A percentile compares a stretch with the other conserved stretches of the same genome.
Evolutionary conservation across 2,329 filamentous ascomycete genomes (phyloP).

Genomic region (Pseudogymnoascus sp.): DNA sequence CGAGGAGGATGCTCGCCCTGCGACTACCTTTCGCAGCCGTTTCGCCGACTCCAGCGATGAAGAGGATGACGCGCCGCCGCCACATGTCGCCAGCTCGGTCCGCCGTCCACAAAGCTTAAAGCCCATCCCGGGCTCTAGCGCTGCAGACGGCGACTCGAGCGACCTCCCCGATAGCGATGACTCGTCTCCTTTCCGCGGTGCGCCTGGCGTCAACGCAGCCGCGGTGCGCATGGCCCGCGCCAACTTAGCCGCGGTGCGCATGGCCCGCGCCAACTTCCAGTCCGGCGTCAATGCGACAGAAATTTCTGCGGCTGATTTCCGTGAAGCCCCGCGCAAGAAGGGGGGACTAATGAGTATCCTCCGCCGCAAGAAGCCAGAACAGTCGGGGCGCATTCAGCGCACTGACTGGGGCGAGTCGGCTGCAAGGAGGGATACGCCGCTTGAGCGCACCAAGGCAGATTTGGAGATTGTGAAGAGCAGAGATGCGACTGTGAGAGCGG

Average conservation of each 20-base stretch:
- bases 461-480: slow-evolving; percentile 28
- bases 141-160: slow-evolving; percentile 54
- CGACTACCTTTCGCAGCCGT: slow-evolving; percentile 40
- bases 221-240: slow-evolving; percentile 30
- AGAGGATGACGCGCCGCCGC: slow-evolving; percentile 32
- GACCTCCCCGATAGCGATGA: slow-evolving; percentile 56
- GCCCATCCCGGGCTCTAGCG: slow-evolving; percentile 38
- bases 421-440: slow-evolving; percentile 53
- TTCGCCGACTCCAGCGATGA: slow-evolving; percentile 60
- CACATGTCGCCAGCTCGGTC: slow-evolving; percentile 19
- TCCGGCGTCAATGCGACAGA: slow-evolving; percentile 11
- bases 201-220: slow-evolving; percentile 14
- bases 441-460: slow-evolving; percentile 52
- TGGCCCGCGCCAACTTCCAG: slow-evolving; percentile 32
- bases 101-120: slow-evolving; percentile 32
- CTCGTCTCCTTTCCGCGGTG: neutral
- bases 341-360: slow-evolving; percentile 53
- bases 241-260: slow-evolving; percentile 26
- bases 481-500: neutral
- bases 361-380: slow-evolving; percentile 55
- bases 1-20: slow-evolving; percentile 23
- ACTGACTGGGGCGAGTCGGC: slow-evolving; percentile 46
- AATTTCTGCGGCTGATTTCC: slow-evolving; percentile 8
- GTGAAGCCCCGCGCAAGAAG: slow-evolving; percentile 28
- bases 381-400: slow-evolving; percentile 46